phyloP scores from a whole-genome alignment of 495 filamentous ascomycete species.

The Baudoinia panamericana region DNA sequence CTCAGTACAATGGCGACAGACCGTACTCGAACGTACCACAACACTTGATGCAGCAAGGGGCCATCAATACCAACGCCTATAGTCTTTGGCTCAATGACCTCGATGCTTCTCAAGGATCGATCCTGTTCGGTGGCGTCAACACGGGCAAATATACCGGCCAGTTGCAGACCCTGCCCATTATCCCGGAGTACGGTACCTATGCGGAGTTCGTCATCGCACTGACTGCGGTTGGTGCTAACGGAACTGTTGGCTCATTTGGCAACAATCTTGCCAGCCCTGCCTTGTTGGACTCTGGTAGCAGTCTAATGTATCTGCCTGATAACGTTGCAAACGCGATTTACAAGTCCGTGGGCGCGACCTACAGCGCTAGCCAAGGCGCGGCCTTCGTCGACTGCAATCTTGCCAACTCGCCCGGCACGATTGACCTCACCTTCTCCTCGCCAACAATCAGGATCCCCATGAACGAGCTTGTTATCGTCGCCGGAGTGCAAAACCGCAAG shows the following conservation, averaged over 20 bases:
- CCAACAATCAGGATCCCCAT: conserved; percentile 59
- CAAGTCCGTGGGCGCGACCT: conserved; percentile 48
- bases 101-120: conserved; percentile 52
- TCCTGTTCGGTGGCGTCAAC: conserved; percentile 89
- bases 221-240: conserved; percentile 45
- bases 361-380: conserved; percentile 41
- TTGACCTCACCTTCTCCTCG: conserved; percentile 56
- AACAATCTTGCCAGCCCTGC: conserved; percentile 51
- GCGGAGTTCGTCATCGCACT: conserved; percentile 75
- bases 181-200: conserved; percentile 32
- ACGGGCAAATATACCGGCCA: conserved; percentile 59
- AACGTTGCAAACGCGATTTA: conserved; percentile 51
- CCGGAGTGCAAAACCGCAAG: conserved; percentile 32
- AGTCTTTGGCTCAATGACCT: conserved; percentile 82
- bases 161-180: conserved; percentile 64
- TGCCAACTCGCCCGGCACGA: conserved; percentile 37
- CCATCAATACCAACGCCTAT: conserved; percentile 73
- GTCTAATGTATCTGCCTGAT: conserved; percentile 77
- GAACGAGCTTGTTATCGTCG: conserved; percentile 63
- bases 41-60: conserved; percentile 52
- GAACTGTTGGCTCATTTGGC: conserved; percentile 37
- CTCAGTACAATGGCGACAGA: conserved; percentile 42
- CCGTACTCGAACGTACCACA: conserved; percentile 70
- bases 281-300: conserved; percentile 82
- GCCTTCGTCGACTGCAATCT: conserved; percentile 65